phyloP scores from a whole-genome alignment of 495 filamentous ascomycete species.

The Daldinia vernicosa region DNA sequence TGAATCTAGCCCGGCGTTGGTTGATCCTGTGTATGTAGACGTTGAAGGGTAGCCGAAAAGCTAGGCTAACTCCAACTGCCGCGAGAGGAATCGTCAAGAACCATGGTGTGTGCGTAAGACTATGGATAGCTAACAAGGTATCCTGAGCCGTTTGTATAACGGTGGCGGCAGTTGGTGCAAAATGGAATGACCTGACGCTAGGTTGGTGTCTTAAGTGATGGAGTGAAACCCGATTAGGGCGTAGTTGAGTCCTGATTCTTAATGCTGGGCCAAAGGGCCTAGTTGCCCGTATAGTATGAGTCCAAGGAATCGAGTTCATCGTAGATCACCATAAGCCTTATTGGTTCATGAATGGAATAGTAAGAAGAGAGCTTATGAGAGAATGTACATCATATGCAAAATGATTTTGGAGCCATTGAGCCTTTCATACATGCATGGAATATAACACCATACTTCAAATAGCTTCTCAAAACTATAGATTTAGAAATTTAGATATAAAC shows the following conservation, averaged over 20 bases:
- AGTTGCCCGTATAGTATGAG: constrained; percentile 17
- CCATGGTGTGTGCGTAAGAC: constrained; percentile 71
- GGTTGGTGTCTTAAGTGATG: neutral
- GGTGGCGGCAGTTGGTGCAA: constrained; percentile 51
- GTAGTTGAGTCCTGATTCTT: constrained; percentile 14
- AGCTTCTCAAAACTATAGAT: neutral
- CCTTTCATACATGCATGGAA: neutral
- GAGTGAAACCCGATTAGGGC: neutral
- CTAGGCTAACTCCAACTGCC: constrained; percentile 67
- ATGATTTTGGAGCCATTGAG: neutral
- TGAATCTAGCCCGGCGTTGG: constrained; percentile 55
- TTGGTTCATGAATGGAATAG: neutral
- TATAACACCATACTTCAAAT: neutral
- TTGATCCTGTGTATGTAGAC: constrained; percentile 59
- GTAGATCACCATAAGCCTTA: constrained; percentile 5
- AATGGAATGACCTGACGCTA: constrained; percentile 27
- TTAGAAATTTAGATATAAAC: neutral
- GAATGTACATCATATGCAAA: neutral
- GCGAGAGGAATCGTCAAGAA: constrained; percentile 73
- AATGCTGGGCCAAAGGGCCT: constrained; percentile 17
- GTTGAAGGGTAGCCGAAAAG: constrained; percentile 66
- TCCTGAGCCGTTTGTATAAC: constrained; percentile 61
- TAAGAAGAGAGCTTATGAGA: neutral
- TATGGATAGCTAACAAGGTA: constrained; percentile 70
- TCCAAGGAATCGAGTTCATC: constrained; percentile 18